Evolutionary conservation across 1,284 basidiomycete species (phyloP).

Genomic region (Puccinia polysora): DNA sequence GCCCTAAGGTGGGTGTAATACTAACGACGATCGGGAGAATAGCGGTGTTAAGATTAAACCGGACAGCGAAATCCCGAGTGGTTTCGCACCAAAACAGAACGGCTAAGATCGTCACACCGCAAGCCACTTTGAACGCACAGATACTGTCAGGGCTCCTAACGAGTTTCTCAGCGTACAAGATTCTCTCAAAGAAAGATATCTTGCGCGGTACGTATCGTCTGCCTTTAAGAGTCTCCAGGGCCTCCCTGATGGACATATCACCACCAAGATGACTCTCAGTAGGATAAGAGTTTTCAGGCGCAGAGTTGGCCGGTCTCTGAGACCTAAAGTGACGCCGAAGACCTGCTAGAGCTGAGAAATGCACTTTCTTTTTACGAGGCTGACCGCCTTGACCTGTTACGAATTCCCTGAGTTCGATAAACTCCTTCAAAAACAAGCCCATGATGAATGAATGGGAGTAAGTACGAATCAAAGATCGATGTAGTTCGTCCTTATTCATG

Average conservation of each 20-base stretch:
- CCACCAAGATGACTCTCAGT: slow-evolving; percentile 25
- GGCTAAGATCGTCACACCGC: slow-evolving; percentile 51
- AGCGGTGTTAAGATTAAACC: slow-evolving; percentile 51
- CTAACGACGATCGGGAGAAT: slow-evolving; percentile 53
- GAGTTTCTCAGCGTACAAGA: slow-evolving; percentile 48
- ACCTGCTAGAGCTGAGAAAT: slow-evolving; percentile 52
- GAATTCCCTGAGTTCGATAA: slow-evolving; percentile 14
- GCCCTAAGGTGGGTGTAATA: slow-evolving; percentile 52
- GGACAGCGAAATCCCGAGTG: slow-evolving; percentile 51
- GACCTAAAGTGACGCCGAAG: slow-evolving; percentile 15
- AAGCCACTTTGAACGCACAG: slow-evolving; percentile 52
- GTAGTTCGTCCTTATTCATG: not conserved
- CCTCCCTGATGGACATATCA: slow-evolving; percentile 51
- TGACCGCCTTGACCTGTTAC: not conserved
- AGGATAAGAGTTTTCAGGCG: not conserved
- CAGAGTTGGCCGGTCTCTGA: not conserved
- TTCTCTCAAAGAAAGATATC: slow-evolving; percentile 46
- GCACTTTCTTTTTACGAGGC: slow-evolving; percentile 47
- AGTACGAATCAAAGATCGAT: slow-evolving; percentile 6
- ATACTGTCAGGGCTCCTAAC: slow-evolving; percentile 49
- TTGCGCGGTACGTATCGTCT: slow-evolving; percentile 45
- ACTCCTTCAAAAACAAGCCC: slow-evolving; percentile 6
- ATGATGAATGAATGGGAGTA: slow-evolving; percentile 16
- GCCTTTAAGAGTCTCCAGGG: slow-evolving; percentile 51
- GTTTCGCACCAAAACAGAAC: slow-evolving; percentile 47